These are phyloP conservation scores for Aspergillus japonicus DNA, from an alignment of 2,329 filamentous ascomycete genomes.

Conservation along the genomic window DNA sequence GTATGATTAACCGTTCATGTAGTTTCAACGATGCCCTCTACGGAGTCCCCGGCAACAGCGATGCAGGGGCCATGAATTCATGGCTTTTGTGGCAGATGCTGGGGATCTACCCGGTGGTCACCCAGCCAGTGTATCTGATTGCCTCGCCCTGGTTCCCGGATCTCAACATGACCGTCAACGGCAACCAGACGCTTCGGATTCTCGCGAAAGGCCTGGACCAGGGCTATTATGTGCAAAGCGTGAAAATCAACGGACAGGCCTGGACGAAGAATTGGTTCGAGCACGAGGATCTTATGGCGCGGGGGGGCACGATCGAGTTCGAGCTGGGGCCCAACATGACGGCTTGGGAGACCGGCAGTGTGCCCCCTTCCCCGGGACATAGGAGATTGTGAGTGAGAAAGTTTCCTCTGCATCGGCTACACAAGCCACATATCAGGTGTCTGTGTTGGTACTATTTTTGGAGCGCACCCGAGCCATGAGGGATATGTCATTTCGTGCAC, in stretches of 20 bases:
- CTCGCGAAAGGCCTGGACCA: slow-evolving; percentile 45
- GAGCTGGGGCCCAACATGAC: slow-evolving; percentile 38
- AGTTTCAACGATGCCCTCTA: slow-evolving; percentile 54
- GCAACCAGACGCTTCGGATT: slow-evolving; percentile 45
- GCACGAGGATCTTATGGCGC: slow-evolving; percentile 47
- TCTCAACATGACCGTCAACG: slow-evolving; percentile 34
- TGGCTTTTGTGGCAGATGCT: slow-evolving; percentile 54
- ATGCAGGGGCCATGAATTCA: slow-evolving; percentile 57
- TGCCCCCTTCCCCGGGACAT: slow-evolving; percentile 53
- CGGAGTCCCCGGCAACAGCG: slow-evolving; percentile 67
- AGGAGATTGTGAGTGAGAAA: slow-evolving; percentile 4
- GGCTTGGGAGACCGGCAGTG: slow-evolving; percentile 51
- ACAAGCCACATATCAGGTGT: neutral
- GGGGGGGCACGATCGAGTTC: slow-evolving; percentile 52
- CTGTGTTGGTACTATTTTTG: neutral
- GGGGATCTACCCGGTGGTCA: slow-evolving; percentile 50
- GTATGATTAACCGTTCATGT: neutral
- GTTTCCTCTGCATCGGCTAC: neutral
- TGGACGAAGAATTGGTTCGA: slow-evolving; percentile 58
- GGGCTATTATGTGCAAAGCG: slow-evolving; percentile 53
- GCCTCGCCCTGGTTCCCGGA: slow-evolving; percentile 48
- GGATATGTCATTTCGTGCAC: neutral
- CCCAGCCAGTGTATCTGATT: slow-evolving; percentile 49
- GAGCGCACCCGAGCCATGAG: neutral
- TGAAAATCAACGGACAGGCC: slow-evolving; percentile 52